Conservation (phyloP, 495 filamentous ascomycete species). For the Aspergillus bertholletiae region DNA sequence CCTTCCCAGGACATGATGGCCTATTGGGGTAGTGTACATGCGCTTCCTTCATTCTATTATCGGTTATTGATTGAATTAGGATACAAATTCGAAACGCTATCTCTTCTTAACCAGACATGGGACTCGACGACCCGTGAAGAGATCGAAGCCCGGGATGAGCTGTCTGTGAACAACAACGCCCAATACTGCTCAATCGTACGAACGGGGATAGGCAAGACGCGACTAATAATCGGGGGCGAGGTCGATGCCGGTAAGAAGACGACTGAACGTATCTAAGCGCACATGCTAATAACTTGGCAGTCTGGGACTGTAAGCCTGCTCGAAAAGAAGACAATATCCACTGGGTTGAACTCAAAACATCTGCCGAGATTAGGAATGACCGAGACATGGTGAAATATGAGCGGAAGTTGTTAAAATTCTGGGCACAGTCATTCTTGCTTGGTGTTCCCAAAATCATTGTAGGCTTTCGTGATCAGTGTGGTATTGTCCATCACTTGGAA, state of each 20-base stretch:
- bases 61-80: constrained; percentile 46
- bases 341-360: constrained; percentile 95
- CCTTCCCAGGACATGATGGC: constrained; percentile 63
- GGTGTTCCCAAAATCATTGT: constrained; percentile 90
- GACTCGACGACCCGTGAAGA: constrained; percentile 62
- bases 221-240: constrained; percentile 83
- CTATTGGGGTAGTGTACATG: constrained; percentile 49
- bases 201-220: constrained; percentile 72
- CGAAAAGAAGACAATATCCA: constrained; percentile 64
- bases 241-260: constrained; percentile 74
- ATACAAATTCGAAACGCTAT: constrained; percentile 94
- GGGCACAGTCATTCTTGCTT: constrained; percentile 93
- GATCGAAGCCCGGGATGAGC: constrained; percentile 70
- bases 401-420: constrained; percentile 88
- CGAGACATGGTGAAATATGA: constrained; percentile 73
- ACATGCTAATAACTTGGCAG: constrained; percentile 31
- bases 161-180: constrained; percentile 77
- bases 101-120: constrained; percentile 70
- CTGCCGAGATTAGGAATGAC: constrained; percentile 60
- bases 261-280: neutral
- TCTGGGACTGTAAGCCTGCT: constrained; percentile 78
- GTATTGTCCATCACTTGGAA: constrained; percentile 65
- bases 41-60: neutral
- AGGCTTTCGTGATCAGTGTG: constrained; percentile 74
- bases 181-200: constrained; percentile 93